Conservation (phyloP, 225 moss, liverwort and hornwort genomes). For the Straminergon stramineum region DNA sequence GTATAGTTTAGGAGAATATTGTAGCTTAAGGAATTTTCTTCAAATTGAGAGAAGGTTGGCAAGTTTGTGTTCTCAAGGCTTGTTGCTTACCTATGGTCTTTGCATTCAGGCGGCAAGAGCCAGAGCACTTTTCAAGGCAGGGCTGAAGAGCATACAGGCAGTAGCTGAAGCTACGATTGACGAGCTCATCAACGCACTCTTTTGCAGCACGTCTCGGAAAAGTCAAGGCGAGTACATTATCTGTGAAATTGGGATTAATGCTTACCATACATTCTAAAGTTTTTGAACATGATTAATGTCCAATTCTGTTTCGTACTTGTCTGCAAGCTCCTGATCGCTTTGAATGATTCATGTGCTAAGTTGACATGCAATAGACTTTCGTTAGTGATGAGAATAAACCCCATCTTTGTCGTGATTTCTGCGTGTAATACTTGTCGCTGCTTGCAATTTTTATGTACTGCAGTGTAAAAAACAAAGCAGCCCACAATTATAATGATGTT, state of each 20-base stretch:
- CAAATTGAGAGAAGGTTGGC: neutral
- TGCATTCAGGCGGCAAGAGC: slow-evolving; percentile 74
- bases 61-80: neutral
- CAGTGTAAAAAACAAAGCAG: neutral
- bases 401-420: neutral
- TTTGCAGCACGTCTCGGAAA: slow-evolving; percentile 44
- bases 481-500: neutral
- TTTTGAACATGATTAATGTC: neutral
- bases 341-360: neutral
- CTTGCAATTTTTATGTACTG: neutral
- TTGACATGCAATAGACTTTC: neutral
- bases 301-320: neutral
- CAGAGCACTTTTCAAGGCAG: slow-evolving; percentile 81
- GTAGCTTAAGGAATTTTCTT: neutral
- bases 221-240: slow-evolving; percentile 42
- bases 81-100: neutral
- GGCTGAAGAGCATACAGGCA: slow-evolving; percentile 76
- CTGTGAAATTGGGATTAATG: neutral
- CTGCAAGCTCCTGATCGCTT: neutral
- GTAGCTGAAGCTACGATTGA: slow-evolving; percentile 83
- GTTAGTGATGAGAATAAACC: neutral
- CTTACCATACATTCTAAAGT: neutral
- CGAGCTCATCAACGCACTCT: slow-evolving; percentile 67
- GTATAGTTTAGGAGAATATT: neutral
- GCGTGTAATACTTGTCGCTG: neutral